Conservation (phyloP, 1,284 basidiomycete species). For the Rhodotorula sp. region DNA sequence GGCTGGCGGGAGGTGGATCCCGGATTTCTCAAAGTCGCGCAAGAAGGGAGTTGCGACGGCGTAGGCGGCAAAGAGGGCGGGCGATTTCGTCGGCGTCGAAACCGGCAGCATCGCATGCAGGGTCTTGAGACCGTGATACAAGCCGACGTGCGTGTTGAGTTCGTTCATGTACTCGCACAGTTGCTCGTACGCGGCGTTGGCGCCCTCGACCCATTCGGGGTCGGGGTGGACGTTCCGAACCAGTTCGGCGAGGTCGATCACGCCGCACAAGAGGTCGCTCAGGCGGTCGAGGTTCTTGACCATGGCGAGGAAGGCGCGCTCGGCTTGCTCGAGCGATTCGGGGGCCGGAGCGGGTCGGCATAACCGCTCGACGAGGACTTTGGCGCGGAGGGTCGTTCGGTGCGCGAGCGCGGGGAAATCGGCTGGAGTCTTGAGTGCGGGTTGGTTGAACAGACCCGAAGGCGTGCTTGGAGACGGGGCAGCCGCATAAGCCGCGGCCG, state of each 20-base stretch:
- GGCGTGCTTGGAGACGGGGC: conserved; percentile 47
- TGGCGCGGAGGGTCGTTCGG: conserved; percentile 68
- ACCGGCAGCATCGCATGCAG: conserved; percentile 39
- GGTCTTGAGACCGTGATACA: conserved; percentile 63
- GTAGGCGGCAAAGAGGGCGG: conserved; percentile 42
- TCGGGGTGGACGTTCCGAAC: conserved; percentile 92
- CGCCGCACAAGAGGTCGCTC: conserved; percentile 90
- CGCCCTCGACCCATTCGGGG: conserved; percentile 72
- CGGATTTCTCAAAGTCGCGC: conserved; percentile 95
- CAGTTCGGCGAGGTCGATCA: conserved; percentile 94
- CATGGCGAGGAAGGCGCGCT: conserved; percentile 68
- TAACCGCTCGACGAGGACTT: conserved; percentile 70
- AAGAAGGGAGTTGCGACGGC: conserved; percentile 81
- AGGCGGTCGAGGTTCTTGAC: conserved; percentile 93
- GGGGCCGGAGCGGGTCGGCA: conserved; percentile 63
- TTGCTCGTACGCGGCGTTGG: conserved; percentile 83
- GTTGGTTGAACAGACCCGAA: conserved; percentile 68
- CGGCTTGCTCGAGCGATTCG: conserved; percentile 45
- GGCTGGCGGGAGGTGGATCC: conserved; percentile 78
- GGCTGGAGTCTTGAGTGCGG: conserved; percentile 60
- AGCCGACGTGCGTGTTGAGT: conserved; percentile 88
- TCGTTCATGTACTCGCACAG: conserved; percentile 97
- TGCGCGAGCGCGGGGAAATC: conserved; percentile 65
- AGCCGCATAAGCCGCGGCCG: conserved; percentile 5
- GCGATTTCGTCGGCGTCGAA: conserved; percentile 34